Percentiles rank a stretch among this genome's conserved stretches.
Evolutionary conservation across 345 rosid genomes (phyloP).

Genomic region (Eucalyptus rudis): DNA sequence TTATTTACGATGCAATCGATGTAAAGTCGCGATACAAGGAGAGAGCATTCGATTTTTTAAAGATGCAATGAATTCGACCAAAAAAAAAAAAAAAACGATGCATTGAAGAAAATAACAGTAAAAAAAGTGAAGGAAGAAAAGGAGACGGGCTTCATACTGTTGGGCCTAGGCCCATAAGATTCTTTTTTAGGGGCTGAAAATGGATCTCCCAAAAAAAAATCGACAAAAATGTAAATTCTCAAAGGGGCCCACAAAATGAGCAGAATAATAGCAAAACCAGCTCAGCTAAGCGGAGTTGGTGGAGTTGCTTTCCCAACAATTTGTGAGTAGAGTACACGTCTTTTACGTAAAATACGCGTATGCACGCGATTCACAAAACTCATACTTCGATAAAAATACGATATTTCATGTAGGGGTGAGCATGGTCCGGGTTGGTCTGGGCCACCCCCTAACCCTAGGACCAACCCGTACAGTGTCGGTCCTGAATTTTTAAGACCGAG

Average conservation of each 20-base stretch:
- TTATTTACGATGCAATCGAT: neutral
- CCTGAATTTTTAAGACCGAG: too few relatives aligned
- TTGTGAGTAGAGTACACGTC: neutral
- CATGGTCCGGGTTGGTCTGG: too few relatives aligned
- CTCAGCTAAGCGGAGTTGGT: neutral
- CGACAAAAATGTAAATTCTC: neutral
- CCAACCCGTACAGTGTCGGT: too few relatives aligned
- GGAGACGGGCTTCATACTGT: neutral
- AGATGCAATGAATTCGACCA: too few relatives aligned
- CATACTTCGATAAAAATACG: neutral
- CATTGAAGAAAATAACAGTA: neutral
- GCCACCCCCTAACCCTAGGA: too few relatives aligned
- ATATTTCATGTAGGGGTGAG: too few relatives aligned
- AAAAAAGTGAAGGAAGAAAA: neutral
- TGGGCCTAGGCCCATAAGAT: neutral
- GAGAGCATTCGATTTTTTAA: too few relatives aligned
- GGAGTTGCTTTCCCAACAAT: neutral
- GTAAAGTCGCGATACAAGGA: neutral
- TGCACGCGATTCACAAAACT: neutral
- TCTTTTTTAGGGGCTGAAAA: neutral
- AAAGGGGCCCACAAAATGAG: neutral
- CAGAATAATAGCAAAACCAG: neutral
- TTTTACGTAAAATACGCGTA: too few relatives aligned
- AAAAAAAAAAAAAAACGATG: too few relatives aligned
- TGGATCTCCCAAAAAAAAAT: neutral